Conservation (phyloP, 208 protist genomes). For the Strigomonas culicis region DNA sequence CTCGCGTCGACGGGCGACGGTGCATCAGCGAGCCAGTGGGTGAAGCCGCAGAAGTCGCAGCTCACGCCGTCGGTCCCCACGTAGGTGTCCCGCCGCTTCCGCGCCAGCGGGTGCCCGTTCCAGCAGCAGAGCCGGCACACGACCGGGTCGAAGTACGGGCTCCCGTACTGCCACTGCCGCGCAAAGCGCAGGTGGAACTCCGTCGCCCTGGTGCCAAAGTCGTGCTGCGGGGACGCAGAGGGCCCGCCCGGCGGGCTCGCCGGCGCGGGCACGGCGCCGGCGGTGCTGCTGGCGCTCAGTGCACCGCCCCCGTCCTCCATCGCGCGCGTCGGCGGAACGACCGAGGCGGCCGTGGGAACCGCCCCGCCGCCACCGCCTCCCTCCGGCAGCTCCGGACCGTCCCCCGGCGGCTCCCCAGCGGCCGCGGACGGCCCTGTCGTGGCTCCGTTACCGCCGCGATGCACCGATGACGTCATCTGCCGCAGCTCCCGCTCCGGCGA, state of each 20-base stretch:
- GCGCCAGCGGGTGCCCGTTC: constrained; percentile 37
- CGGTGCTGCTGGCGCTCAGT: too few species aligned
- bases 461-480: constrained; percentile 66
- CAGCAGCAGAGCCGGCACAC: constrained; percentile 59
- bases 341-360: neutral
- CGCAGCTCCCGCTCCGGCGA: constrained; percentile 70
- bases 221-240: too few species aligned
- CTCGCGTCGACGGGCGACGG: neutral
- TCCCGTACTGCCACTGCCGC: constrained; percentile 59
- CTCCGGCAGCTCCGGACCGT: too few species aligned
- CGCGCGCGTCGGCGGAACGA: neutral
- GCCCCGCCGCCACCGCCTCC: too few species aligned
- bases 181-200: constrained; percentile 2
- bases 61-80: constrained; percentile 61
- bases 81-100: constrained; percentile 33
- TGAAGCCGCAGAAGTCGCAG: constrained; percentile 85
- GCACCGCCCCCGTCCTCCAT: neutral
- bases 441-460: too few species aligned
- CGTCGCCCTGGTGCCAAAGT: too few species aligned
- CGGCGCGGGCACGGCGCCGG: too few species aligned
- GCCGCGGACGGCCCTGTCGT: too few species aligned
- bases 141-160: constrained; percentile 74
- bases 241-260: too few species aligned
- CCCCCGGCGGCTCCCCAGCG: too few species aligned
- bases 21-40: constrained; percentile 38